Evolutionary conservation across 169 alveolate species (phyloP).

Genomic region (Eimeria brunetti): DNA sequence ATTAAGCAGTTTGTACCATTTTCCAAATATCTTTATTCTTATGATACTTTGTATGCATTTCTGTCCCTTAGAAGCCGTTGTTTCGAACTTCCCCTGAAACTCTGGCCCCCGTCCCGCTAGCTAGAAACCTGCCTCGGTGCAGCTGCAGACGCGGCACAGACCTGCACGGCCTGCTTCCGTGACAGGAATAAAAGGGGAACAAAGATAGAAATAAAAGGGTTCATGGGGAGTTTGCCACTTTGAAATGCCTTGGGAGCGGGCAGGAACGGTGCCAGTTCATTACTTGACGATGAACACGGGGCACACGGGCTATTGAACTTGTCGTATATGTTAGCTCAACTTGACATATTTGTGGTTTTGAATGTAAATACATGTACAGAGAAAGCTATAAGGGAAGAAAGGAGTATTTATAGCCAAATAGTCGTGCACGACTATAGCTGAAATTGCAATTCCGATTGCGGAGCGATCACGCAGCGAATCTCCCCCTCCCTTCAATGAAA

Average conservation of each 20-base stretch:
- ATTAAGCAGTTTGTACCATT: not conserved
- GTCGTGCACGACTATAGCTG: not conserved
- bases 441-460: not conserved
- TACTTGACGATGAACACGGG: not conserved
- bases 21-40: not conserved
- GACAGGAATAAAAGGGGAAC: not conserved
- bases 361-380: not conserved
- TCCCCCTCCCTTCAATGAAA: not conserved
- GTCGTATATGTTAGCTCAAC: not conserved
- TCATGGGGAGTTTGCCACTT: not conserved
- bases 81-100: not conserved
- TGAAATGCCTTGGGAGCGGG: not conserved
- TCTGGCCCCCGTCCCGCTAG: constrained; percentile 25
- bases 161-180: not conserved
- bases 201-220: not conserved
- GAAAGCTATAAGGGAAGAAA: not conserved
- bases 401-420: not conserved
- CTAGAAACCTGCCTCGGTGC: not conserved
- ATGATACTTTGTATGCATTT: not conserved
- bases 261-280: not conserved
- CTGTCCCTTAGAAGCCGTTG: not conserved
- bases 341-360: not conserved
- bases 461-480: not conserved
- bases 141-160: not conserved
- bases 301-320: not conserved